Conservation (phyloP, 176 grass and related monocot genomes). For the Carex pumila region DNA sequence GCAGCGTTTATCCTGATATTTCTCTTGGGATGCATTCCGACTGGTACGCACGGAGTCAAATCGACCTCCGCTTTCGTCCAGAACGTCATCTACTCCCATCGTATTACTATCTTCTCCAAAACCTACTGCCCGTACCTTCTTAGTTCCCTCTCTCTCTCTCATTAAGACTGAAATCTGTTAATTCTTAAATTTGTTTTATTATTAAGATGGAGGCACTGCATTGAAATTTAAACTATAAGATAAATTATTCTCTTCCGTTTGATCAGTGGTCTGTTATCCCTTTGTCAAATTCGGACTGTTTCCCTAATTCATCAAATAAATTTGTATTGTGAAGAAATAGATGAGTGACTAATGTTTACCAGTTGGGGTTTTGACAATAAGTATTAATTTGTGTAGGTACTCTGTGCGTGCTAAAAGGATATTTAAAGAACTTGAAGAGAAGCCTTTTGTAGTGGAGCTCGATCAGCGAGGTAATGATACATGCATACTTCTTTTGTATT, state of each 20-base stretch:
- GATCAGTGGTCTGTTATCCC: not conserved
- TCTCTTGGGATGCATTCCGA: slow-evolving; percentile 30
- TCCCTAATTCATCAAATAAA: not conserved
- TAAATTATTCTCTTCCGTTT: not conserved
- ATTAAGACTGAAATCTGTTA: not conserved
- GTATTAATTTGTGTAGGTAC: slow-evolving; percentile 38
- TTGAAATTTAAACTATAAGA: not conserved
- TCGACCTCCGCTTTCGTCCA: slow-evolving; percentile 76
- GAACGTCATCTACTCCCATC: slow-evolving; percentile 89
- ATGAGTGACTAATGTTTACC: not conserved
- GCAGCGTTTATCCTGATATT: slow-evolving; percentile 19
- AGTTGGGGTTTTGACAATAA: not conserved
- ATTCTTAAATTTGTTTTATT: not conserved
- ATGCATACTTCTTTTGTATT: not conserved
- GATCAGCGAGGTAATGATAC: slow-evolving; percentile 63
- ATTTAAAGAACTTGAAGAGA: slow-evolving; percentile 72
- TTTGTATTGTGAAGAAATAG: not conserved
- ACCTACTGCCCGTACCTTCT: slow-evolving; percentile 70
- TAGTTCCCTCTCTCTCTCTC: not conserved
- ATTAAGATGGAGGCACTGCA: too few species aligned
- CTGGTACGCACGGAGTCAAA: slow-evolving; percentile 17
- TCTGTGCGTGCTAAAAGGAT: slow-evolving; percentile 58
- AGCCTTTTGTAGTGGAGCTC: slow-evolving; percentile 75
- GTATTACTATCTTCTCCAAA: slow-evolving; percentile 93
- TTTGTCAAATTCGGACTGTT: not conserved